Evolutionary conservation across 495 filamentous ascomycete species (phyloP), one percentile per base, ranked within the genome.

Genomic region (Apodospora peruviana): DNA sequence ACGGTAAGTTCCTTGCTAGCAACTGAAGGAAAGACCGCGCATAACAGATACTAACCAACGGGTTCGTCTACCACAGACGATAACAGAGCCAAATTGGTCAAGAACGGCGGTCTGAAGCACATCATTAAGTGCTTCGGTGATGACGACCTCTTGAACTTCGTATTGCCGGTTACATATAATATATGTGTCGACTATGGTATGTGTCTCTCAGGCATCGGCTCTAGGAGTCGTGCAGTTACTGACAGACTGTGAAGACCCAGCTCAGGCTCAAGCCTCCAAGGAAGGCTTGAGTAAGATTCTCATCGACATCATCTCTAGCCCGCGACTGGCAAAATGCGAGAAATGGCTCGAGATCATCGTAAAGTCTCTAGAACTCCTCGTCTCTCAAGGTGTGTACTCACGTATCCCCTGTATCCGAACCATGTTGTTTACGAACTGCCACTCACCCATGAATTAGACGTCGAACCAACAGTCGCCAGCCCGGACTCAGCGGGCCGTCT

Each of bases 141-240:
- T 20, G 61, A 76, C 2, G 71, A 79, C 2, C 51, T 82, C 10
- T 62, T 72, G 4, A 46, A 75, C 23, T 74, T 89, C 36, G 78
- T 77, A 14, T 73, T 87, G 41, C 79, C 82, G 45, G 86, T 88
- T 37, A 64, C 90, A 17, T 84, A 77, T 60, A 93, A 93, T 52
- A 76, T 88, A 46, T 82, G 82, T 56, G 73, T 87, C 47, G 87
- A 90, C 56, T 88, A 80, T 61, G 82, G 87, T 90, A 68, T 62
- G 69, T 19, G 12, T 27, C 22, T 24, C 20, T 5, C 27, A 40
- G n/a, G n/a, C n/a, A n/a, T n/a, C n/a, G n/a, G n/a, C n/a, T n/a
- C n/a, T n/a, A n/a, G n/a, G n/a, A n/a, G n/a, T n/a, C n/a, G n/a
- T n/a, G n/a, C 19, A 11, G 8, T 19, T 62, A 42, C 57, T 61